These are phyloP conservation scores for Fragosphaeria purpurea DNA, from an alignment of 2,329 filamentous ascomycete genomes.

Conservation along the genomic window DNA sequence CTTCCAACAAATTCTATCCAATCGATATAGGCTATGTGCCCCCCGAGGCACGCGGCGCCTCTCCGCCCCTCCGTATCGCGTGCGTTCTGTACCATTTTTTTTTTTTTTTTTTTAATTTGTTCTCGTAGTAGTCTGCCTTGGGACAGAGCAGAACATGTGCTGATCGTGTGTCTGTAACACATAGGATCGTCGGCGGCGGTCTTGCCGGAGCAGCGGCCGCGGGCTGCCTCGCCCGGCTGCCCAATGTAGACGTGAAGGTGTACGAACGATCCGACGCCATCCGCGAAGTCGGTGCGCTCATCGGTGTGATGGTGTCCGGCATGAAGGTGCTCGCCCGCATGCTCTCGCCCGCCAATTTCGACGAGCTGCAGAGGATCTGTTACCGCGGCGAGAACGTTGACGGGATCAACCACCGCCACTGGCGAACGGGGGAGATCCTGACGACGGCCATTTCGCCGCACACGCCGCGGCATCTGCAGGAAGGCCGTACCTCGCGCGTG, in stretches of 20 bases:
- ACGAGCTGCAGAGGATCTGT: constrained; percentile 1
- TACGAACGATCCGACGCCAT: constrained; percentile 1
- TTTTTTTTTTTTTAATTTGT: too few relatives aligned
- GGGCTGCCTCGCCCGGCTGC: constrained; percentile 2
- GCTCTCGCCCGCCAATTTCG: constrained; percentile 3
- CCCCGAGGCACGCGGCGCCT: too few relatives aligned
- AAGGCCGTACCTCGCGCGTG: constrained; percentile 2
- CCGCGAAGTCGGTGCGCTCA: constrained; percentile 6
- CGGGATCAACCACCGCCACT: constrained; percentile 6
- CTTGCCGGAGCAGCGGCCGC: constrained; percentile 6
- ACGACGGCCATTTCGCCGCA: constrained; percentile 6
- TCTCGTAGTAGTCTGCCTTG: too few relatives aligned
- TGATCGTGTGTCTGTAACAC: background rate
- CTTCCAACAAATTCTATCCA: too few relatives aligned
- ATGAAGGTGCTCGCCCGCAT: constrained; percentile 4
- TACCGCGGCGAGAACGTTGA: constrained; percentile 6
- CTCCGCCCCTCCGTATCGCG: too few relatives aligned
- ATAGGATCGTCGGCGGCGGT: constrained; percentile 4
- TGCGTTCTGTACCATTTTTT: too few relatives aligned
- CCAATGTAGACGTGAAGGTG: constrained; percentile 2
- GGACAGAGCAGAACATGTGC: too few relatives aligned
- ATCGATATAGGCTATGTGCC: too few relatives aligned
- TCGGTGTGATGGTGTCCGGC: constrained; percentile 6
- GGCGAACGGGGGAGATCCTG: constrained; percentile 7
- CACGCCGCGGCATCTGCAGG: constrained; percentile 7